Conservation (phyloP, 1,284 basidiomycete genomes). For the Coniferiporia weirii region DNA sequence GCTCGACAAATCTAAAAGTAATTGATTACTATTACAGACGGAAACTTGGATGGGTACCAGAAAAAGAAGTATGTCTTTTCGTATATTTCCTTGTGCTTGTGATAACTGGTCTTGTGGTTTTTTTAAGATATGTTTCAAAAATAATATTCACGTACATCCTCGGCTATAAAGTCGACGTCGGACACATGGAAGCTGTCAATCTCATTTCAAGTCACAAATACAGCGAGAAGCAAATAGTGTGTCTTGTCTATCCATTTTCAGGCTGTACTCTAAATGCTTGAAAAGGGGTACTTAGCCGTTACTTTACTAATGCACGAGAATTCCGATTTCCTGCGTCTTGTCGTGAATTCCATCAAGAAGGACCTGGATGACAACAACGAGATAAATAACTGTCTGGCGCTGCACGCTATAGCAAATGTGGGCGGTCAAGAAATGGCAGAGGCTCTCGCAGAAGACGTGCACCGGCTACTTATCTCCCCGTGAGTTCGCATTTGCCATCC, state of each 20-base stretch:
- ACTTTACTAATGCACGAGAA: constrained; percentile 98
- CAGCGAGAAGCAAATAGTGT: constrained; percentile 98
- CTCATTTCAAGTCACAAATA: constrained; percentile 95
- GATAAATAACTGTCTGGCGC: constrained; percentile 91
- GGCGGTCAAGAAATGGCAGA: constrained; percentile 99
- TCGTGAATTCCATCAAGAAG: constrained; percentile 97
- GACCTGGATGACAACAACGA: constrained; percentile 95
- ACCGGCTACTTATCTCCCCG: constrained; percentile 94
- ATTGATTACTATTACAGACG: constrained; percentile 53
- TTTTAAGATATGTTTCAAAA: constrained; percentile 81
- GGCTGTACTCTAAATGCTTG: constrained; percentile 4
- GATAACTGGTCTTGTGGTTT: constrained; percentile 15
- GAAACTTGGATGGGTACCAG: constrained; percentile 96
- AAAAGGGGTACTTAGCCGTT: constrained; percentile 92
- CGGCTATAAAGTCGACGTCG: constrained; percentile 97
- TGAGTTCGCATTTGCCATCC: constrained; percentile 37
- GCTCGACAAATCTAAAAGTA: background rate
- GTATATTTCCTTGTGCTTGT: no score
- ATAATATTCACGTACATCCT: constrained; percentile 99
- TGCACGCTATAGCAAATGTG: constrained; percentile 98
- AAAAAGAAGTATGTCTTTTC: constrained; percentile 46
- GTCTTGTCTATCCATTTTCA: constrained; percentile 26
- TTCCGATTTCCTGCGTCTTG: constrained; percentile 91
- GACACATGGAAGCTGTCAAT: constrained; percentile 99
- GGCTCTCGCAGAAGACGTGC: constrained; percentile 87